Base-by-base conservation (phyloP, 805 yeast species). In the Kodamaea leandrae region DNA sequence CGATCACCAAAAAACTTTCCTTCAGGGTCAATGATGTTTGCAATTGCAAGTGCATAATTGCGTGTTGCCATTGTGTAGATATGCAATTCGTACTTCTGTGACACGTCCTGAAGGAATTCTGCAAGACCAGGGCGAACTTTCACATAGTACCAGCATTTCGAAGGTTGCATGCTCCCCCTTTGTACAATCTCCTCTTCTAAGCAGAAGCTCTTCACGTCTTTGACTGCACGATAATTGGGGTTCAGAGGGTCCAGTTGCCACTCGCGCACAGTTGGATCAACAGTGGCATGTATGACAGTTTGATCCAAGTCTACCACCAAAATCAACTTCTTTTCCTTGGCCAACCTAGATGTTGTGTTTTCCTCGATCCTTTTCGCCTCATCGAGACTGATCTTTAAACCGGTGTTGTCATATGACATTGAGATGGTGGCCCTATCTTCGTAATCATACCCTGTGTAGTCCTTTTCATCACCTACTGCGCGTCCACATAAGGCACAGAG, bases 11-110 rank as follows among this genome's bases (percentile, higher is more conserved):
- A 93, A 53, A 79, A 83, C 42, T 72, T 70, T 1, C 95, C 96
- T 13, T 76, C 79, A 0, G 99, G 99, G 58, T 93, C 99, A 35
- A 93, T 88, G 25, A 93, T 83, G 43, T 80, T 79, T 23, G 98
- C 95, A 48, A 93, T 86, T 18, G 88, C 85, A 36, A 80, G 72
- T 0, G 99, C 99, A 62, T 93, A 93, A 20, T 91, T 82, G 50
- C 96, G 71, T 4, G 99, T 93, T 6, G 98, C 99, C 99, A 93
- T 93, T 4, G 99, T 93, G 61, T 93, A 93, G 28, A 93, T 86
- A 57, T 93, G 99, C 71, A 93, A 68, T 63, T 93, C 98, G 58
- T 84, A 93, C 34, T 76, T 64, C 36, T 81, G 63, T 4, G 83
- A 67, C 37, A 87, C 76, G 36, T 71, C 70, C 37, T 74, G 76